Base-by-base conservation (phyloP, 371 early-diverging fungal species). In the Mucor saturninus region DNA sequence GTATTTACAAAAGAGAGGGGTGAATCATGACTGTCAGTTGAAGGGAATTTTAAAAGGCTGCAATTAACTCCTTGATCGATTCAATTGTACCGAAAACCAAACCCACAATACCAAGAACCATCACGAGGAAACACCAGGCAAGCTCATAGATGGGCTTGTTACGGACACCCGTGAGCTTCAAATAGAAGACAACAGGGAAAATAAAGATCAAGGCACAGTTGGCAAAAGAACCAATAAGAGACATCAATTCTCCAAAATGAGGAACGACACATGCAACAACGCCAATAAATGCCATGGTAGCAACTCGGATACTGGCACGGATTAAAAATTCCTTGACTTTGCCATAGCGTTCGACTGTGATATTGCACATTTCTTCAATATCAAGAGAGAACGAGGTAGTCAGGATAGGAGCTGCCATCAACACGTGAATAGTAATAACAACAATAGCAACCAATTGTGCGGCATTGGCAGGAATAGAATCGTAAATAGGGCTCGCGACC, bases 321-420 rank as follows among this genome's bases (percentile, higher is more conserved):
- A 77, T 76, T 30, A 84, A 2, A 59, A 83, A 85, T 64, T 91
- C 88, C 26, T 71, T 72, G 35, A 67, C 38, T 21, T 70, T 70
- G 15, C 86, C 83, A n/a, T 83, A 76, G 10, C 79, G 76, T 21
- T 73, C 84, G 1, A 86, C 81, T 14, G 77, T 77, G 35, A 91
- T 73, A 50, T 83, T 74, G 54, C 87, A 61, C 68, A 85, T 86
- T 21, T 81, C 69, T 71, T 91, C 92, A 32, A 88, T 68, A 61
- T 91, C 90, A 21, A 88, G 73, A 28, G 92, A 85, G 64, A 96
- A 91, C 2, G 93, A 88, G 1, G 94, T 93, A 49, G 91, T 59
- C 57, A 93, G 75, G 32, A 95, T 83, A 11, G 96, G 96, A 21
- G 91, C 84, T 9, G 95, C 93, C n/a, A 90, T 70, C 4, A 94